Base-by-base conservation (phyloP, 768 basidiomycete species). In the Crucibulum laeve region DNA sequence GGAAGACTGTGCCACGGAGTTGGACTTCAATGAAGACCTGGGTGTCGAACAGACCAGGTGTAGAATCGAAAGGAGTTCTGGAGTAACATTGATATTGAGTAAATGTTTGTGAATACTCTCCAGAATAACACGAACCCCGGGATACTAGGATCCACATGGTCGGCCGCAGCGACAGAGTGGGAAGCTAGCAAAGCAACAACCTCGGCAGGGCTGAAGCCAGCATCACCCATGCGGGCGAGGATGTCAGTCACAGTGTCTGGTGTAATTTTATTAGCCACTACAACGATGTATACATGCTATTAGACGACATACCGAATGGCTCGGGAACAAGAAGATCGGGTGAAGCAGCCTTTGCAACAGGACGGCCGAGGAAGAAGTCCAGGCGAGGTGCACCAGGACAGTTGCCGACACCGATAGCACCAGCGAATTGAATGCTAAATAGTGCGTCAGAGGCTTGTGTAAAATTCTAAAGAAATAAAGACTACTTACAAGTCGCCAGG, bases 401-500 rank as follows among this genome's bases (percentile, higher is more conserved):
- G 47, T 64, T 65, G 38, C 49, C 50, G n/a, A 60, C 48, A 14
- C 55, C 62, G 34, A 63, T 61, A 5, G 67, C 62, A 46, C 51
- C 68, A 1, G 67, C 66, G 45, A 69, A 67, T 40, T 67, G 62
- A 45, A 69, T 65, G 56, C 58, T 60, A 35, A n/a, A 11, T 25
- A n/a, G 8, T 25, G 38, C 8, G 39, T 30, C 2, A 28, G 41
- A 15, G 38, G 21, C 21, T 14, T 8, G 24, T 11, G 5, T 39
- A 3, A 7, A 22, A 25, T 21, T 26, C 18, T 8, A 11, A 19
- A 22, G 3, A 25, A 10, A 4, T n/a, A 2, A 22, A 19, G 11
- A 6, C 25, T 25, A 48, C 60, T 32, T 38, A 68, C 66, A 70
- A 62, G 53, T 70, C 67, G 19, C 63, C 67, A 22, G 55, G 46